Conservation (phyloP, 495 filamentous ascomycete species). For the Trichoderma virens region DNA sequence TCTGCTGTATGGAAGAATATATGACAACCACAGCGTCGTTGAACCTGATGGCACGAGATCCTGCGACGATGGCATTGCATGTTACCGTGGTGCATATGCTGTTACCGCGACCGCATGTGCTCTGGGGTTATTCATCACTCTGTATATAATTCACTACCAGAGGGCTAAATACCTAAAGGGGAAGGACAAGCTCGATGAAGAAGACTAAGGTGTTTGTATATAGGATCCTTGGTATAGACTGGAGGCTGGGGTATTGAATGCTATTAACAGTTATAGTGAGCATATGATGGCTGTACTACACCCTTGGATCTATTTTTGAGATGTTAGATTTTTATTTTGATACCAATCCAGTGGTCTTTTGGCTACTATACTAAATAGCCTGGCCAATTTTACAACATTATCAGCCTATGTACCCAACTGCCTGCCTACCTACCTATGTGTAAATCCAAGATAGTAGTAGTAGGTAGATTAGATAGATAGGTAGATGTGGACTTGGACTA, state of each 20-base stretch:
- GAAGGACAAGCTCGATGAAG: constrained; percentile 25
- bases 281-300: too few relatives aligned
- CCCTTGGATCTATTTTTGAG: too few relatives aligned
- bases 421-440: too few relatives aligned
- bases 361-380: too few relatives aligned
- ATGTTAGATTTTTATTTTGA: too few relatives aligned
- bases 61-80: constrained; percentile 73
- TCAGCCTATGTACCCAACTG: too few relatives aligned
- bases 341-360: too few relatives aligned
- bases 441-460: too few relatives aligned
- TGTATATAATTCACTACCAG: constrained; percentile 74
- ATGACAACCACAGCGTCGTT: constrained; percentile 70
- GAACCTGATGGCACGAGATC: constrained; percentile 57
- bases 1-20: constrained; percentile 73
- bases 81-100: constrained; percentile 75
- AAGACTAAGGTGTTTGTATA: constrained; percentile 19
- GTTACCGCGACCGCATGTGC: constrained; percentile 72
- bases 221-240: neutral
- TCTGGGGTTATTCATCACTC: constrained; percentile 56
- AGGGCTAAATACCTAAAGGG: constrained; percentile 22
- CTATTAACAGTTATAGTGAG: neutral
- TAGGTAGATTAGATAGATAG: too few relatives aligned
- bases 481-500: too few relatives aligned
- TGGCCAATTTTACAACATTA: too few relatives aligned
- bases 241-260: neutral